Evolutionary conservation across 441 rosid species (phyloP), one percentile per base, ranked within the genome.

Genomic region (Rhodomyrtus psidioides): DNA sequence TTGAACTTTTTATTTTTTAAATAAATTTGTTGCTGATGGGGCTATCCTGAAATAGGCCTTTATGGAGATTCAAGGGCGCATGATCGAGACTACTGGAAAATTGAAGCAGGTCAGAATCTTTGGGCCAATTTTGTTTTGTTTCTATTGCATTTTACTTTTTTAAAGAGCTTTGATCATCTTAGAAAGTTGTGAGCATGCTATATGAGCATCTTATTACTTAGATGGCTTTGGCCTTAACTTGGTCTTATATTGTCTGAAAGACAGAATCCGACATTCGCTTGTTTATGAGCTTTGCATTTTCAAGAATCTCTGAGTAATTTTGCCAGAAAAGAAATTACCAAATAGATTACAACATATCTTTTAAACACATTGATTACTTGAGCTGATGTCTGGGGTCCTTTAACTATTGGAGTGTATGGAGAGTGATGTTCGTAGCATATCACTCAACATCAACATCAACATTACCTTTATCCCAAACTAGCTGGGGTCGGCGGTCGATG

Each of bases 1-100:
- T 74, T 3, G 24, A 60, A 76, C 27, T 85, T 54, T 82, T 58
- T 59, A 44, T 15, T 24, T 75, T 58, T 54, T 81, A 1, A 9
- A 46, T 21, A 19, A 42, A 24, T 30, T 42, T 88, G 24, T 70
- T 49, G 42, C 51, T 39, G 81, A 70, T 42, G 16, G 51, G n/a
- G 4, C 7, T 70, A 39, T 21, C 23, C 17, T 70, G 57, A 83
- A 87, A 27, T 85, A 90, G 98, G 98, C 95, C n/a, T 96, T 95
- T 90, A 82, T 94, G 56, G 99, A 97, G 95, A 93, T 96, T 88
- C 98, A 96, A 89, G 92, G 95, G 85, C 98, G 95, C 90, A 93
- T 95, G 97, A 94, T 96, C 58, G 97, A 97, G 88, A 94, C 94
- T 65, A 93, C 97, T 8, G 93, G 93, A 34, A 96, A 97, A 91